These are phyloP conservation scores for Botrytis medusae DNA, from an alignment of 2,329 filamentous ascomycete species.

Conservation along the genomic window DNA sequence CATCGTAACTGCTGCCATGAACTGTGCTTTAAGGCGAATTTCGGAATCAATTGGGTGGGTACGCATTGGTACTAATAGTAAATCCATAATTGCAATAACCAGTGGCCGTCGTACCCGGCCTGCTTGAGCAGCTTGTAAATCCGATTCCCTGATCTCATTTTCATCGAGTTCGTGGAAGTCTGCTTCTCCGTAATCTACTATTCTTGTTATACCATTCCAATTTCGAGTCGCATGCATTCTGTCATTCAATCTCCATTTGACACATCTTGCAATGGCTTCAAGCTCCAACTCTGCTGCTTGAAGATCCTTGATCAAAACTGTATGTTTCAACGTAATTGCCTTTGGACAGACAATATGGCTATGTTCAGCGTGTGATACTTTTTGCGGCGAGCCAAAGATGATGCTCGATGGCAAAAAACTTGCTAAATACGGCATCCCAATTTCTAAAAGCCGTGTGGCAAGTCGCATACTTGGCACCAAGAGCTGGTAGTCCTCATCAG, in stretches of 20 bases:
- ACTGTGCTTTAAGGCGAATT: conserved; percentile 29
- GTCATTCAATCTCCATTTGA: conserved; percentile 32
- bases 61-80: conserved; percentile 32
- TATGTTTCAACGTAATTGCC: conserved; percentile 5
- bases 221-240: conserved; percentile 25
- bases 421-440: conserved; percentile 31
- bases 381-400: conserved; percentile 13
- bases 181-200: conserved; percentile 19
- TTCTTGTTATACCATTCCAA: conserved; percentile 28
- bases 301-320: conserved; percentile 15
- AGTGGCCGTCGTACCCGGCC: conserved; percentile 27
- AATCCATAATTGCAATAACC: conserved; percentile 30
- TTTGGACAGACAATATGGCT: neutral
- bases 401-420: conserved; percentile 31
- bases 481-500: conserved; percentile 27
- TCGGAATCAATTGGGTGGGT: conserved; percentile 24
- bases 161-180: conserved; percentile 18
- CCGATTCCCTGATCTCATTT: conserved; percentile 20
- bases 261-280: conserved; percentile 25
- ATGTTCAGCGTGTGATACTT: conserved; percentile 2
- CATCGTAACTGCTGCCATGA: conserved; percentile 35
- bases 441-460: conserved; percentile 30
- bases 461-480: conserved; percentile 35
- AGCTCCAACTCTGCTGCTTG: conserved; percentile 26
- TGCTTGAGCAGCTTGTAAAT: conserved; percentile 18